Evolutionary conservation across 208 protist species (phyloP).

Genomic region (Endotrypanum monterogeii): DNA sequence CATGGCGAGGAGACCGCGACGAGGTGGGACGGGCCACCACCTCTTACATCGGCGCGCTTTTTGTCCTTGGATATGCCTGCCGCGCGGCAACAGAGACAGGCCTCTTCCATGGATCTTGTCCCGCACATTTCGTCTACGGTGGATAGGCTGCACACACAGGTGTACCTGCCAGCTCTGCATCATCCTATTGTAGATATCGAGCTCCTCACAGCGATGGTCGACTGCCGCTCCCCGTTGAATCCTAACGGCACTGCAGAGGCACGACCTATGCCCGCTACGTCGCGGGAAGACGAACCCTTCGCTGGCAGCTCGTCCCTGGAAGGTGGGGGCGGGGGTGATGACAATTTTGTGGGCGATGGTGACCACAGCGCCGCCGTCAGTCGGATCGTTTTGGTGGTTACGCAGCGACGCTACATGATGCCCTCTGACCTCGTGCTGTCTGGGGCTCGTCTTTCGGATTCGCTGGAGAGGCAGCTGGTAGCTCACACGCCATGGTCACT

Average conservation of each 20-base stretch:
- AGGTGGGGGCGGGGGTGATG: slow-evolving; percentile 5
- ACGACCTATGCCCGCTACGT: background rate
- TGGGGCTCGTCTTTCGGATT: slow-evolving; percentile 56
- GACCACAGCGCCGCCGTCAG: slow-evolving; percentile 1
- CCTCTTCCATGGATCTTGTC: slow-evolving; percentile 7
- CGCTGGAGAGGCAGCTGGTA: slow-evolving; percentile 45
- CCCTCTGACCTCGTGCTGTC: slow-evolving; percentile 63
- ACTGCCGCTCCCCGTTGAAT: background rate
- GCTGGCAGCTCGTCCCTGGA: background rate
- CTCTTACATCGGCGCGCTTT: slow-evolving; percentile 4
- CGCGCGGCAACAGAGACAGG: slow-evolving; percentile 17
- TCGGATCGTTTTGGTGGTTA: slow-evolving; percentile 58
- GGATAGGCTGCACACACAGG: slow-evolving; percentile 10
- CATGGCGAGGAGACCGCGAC: slow-evolving; percentile 1
- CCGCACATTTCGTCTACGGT: background rate
- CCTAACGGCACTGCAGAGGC: background rate
- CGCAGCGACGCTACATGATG: slow-evolving; percentile 53
- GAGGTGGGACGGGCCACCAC: slow-evolving; percentile 11
- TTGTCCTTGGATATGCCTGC: background rate
- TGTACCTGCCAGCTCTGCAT: slow-evolving; percentile 71
- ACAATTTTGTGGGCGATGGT: slow-evolving; percentile 2
- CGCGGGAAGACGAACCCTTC: slow-evolving; percentile 2
- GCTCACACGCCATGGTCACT: slow-evolving; percentile 39
- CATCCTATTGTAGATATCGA: slow-evolving; percentile 49
- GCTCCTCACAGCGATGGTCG: slow-evolving; percentile 10